Evolutionary conservation across 1,139 yeast species (phyloP).

Genomic region (Suhomyces bolitotheri): DNA sequence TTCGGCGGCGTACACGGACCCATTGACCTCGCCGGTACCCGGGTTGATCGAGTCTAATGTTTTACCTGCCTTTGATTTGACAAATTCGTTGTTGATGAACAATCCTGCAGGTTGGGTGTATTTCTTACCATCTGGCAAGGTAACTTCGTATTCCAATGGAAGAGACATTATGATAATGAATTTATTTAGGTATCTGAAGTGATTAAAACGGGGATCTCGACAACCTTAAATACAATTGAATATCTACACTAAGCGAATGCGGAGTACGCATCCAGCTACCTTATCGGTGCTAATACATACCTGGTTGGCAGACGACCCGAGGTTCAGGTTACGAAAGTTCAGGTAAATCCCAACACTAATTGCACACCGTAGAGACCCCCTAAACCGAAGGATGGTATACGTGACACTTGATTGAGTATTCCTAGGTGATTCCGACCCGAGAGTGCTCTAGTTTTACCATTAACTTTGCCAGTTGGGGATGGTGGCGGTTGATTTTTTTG

Average conservation of each 20-base stretch:
- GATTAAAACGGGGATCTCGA: no score
- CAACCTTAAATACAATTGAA: neutral
- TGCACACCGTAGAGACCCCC: no score
- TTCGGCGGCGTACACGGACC: constrained; percentile 66
- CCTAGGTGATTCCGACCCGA: no score
- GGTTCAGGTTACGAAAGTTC: no score
- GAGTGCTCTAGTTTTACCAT: no score
- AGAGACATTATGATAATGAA: constrained; percentile 32
- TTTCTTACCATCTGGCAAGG: constrained; percentile 56
- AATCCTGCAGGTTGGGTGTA: constrained; percentile 73
- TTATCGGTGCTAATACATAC: constrained; percentile 1
- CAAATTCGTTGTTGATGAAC: constrained; percentile 80
- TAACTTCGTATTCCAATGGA: constrained; percentile 44
- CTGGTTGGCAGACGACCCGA: no score
- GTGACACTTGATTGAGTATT: no score
- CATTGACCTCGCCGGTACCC: constrained; percentile 65
- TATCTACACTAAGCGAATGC: constrained; percentile 2
- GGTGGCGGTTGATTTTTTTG: no score
- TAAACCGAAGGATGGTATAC: no score
- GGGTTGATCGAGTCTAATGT: constrained; percentile 66
- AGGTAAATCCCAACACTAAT: no score
- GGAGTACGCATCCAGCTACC: constrained; percentile 3
- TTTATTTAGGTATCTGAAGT: no score
- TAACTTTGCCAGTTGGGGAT: no score
- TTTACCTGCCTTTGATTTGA: constrained; percentile 59